Evolutionary conservation across 768 basidiomycete genomes (phyloP), one percentile per base, ranked within the genome.

Genomic region (Chalciporus pseudorubinellus): DNA sequence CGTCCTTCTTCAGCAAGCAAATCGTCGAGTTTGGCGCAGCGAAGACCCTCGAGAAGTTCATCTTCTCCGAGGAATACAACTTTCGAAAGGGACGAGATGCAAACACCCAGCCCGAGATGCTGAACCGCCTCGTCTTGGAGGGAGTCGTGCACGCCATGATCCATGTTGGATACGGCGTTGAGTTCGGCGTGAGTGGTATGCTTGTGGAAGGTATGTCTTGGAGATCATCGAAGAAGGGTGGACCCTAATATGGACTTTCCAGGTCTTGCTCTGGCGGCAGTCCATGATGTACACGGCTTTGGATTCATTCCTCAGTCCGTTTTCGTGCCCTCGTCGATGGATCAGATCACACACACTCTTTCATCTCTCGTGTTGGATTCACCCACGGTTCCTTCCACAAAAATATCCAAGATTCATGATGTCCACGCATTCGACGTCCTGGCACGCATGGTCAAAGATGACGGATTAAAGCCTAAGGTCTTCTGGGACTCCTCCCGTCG

Each of bases 131-230:
- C 49, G 24, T n/a, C n/a, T n/a, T 53, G 13, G 67, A 73, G 0
- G 81, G 77, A 0, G 56, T 87, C 19, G 4, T 87, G 2, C 87
- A 89, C 56, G 76, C 85, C 0, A 40, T 85, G 48, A 87, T 88
- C 40, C 82, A 87, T 58, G 57, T 70, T 9, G 85, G 83, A 3
- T 77, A 81, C 56, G 86, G 85, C 0, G 52, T 73, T 3, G 87
- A 88, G 64, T 87, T 88, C 52, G 76, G 76, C 8, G 44, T 87
- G 33, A 79, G 76, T 14, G 87, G 85, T 1, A 72, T 85, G 62
- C 59, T 83, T 1, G 77, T 77, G 4, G 85, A 88, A 26, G 26
- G 26, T 26, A 6, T 26, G 26, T 26, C 26, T 26, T 9, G 3
- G 3, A 9, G 9, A 26, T 6, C 26, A 26, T 7, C 6, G 9